Conservation (phyloP, 2,329 filamentous ascomycete species). For the Trichoderma koningiopsis region DNA sequence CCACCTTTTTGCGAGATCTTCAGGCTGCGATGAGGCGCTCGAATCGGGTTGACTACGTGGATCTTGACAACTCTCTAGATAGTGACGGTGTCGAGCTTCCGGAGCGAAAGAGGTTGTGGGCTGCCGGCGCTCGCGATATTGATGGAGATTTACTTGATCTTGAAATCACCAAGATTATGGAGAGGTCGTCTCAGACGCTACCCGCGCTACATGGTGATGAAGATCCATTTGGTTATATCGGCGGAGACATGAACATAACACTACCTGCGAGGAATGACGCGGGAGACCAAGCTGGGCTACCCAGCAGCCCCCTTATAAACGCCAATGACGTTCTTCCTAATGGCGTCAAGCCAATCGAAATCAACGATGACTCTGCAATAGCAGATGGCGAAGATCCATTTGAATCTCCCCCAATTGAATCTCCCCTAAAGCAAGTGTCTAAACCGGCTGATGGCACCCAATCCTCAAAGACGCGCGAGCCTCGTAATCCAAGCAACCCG, state of each 20-base stretch:
- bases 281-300: neutral
- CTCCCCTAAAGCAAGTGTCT: neutral
- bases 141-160: conserved; percentile 66
- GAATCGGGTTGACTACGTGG: conserved; percentile 47
- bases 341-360: conserved; percentile 1
- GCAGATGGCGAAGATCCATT: conserved; percentile 31
- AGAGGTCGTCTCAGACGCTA: conserved; percentile 40
- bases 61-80: conserved; percentile 44
- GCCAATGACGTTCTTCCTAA: conserved; percentile 32
- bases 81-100: conserved; percentile 42
- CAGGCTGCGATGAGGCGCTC: conserved; percentile 64
- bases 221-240: conserved; percentile 45
- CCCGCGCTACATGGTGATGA: conserved; percentile 33
- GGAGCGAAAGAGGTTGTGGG: conserved; percentile 61
- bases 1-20: conserved; percentile 63
- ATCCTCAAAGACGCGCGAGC: neutral
- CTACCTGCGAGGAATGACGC: neutral
- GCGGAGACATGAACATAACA: neutral
- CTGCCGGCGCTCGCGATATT: conserved; percentile 66
- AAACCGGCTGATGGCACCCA: neutral
- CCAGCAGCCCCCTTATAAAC: conserved; percentile 31
- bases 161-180: conserved; percentile 61
- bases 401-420: conserved; percentile 24
- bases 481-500: neutral
- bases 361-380: conserved; percentile 28